Evolutionary conservation across 2,329 filamentous ascomycete genomes (phyloP).

Genomic region (Fusarium sp.): DNA sequence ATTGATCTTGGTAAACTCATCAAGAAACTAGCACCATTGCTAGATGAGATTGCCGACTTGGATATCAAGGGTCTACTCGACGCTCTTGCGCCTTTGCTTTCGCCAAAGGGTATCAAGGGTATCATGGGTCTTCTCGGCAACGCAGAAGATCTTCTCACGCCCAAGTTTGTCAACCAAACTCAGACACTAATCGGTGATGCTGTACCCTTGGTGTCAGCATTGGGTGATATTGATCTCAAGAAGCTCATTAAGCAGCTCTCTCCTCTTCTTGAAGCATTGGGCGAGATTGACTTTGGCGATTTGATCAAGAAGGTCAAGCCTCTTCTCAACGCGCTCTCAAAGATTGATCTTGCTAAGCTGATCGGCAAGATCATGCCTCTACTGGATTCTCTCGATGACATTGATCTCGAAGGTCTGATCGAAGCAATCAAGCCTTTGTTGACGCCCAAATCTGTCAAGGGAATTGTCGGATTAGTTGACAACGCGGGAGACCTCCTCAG

Average conservation of each 20-base stretch:
- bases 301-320: constrained; percentile 47
- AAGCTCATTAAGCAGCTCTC: constrained; percentile 47
- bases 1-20: constrained; percentile 47
- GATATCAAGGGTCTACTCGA: constrained; percentile 50
- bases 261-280: constrained; percentile 49
- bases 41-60: constrained; percentile 47
- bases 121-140: constrained; percentile 51
- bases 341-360: constrained; percentile 48
- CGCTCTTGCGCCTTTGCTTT: constrained; percentile 50
- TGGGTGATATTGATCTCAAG: constrained; percentile 51
- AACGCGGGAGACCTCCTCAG: constrained; percentile 55
- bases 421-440: constrained; percentile 50
- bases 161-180: constrained; percentile 48
- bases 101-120: constrained; percentile 48
- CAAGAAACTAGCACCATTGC: constrained; percentile 45
- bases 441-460: constrained; percentile 49
- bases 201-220: constrained; percentile 51
- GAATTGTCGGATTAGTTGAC: constrained; percentile 50
- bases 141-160: constrained; percentile 50
- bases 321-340: constrained; percentile 45
- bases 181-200: constrained; percentile 50
- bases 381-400: constrained; percentile 46
- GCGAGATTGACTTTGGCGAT: constrained; percentile 49
- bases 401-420: constrained; percentile 51
- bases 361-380: constrained; percentile 48